Evolutionary conservation across 2,329 filamentous ascomycete species (phyloP).

Genomic region (Chaetomium sp.): DNA sequence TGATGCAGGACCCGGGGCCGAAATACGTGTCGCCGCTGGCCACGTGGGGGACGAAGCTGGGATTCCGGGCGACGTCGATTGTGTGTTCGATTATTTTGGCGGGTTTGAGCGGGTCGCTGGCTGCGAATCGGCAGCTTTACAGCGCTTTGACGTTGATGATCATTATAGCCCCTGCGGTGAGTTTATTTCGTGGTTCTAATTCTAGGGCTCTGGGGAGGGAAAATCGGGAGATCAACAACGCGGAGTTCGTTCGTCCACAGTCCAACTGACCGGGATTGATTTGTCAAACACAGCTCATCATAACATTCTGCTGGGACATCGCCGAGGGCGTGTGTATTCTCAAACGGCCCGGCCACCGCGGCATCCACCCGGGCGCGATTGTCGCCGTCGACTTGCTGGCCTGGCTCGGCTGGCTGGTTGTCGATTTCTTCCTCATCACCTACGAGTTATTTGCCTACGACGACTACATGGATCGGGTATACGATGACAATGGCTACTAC

Average conservation of each 20-base stretch:
- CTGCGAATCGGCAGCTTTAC: not conserved
- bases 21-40: constrained; percentile 11
- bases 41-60: constrained; percentile 11
- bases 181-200: not conserved
- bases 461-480: not conserved
- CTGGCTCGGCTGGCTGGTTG: constrained; percentile 9
- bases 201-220: no score
- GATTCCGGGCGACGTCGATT: not conserved
- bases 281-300: not conserved
- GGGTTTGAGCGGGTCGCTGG: constrained; percentile 1
- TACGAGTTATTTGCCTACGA: not conserved
- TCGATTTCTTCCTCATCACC: not conserved
- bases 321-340: constrained; percentile 11
- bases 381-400: constrained; percentile 18
- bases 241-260: not conserved
- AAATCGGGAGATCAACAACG: no score
- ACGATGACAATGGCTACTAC: not conserved
- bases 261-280: not conserved
- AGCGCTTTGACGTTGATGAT: not conserved
- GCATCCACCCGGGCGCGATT: constrained; percentile 28
- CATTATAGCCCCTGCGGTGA: not conserved
- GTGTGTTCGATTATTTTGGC: not conserved
- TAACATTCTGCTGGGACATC: constrained; percentile 7
- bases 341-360: constrained; percentile 13
- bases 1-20: constrained; percentile 6